These are phyloP conservation scores for Breviolum minutum DNA, from an alignment of 73 alveolate genomes.

Conservation along the genomic window DNA sequence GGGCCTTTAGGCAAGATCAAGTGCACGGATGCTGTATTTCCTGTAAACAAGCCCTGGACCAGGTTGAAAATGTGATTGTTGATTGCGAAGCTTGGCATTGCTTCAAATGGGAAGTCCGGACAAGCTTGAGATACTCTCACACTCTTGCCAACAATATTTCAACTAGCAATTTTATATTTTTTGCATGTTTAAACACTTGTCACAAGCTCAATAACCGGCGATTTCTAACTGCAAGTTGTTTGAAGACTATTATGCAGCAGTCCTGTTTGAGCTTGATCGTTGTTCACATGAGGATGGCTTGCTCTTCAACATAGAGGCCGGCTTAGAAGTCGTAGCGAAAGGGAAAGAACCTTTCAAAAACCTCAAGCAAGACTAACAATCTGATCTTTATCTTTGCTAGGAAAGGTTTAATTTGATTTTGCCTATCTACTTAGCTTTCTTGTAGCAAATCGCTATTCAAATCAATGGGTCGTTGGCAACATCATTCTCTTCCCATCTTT, in stretches of 20 bases:
- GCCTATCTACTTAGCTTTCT: not conserved
- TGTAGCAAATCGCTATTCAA: not conserved
- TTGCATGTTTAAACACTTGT: not conserved
- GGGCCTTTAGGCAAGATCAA: not conserved
- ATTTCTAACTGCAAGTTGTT: not conserved
- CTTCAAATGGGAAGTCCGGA: not conserved
- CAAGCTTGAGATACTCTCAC: too few relatives aligned
- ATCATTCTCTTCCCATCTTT: not conserved
- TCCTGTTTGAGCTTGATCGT: not conserved
- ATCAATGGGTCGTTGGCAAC: not conserved
- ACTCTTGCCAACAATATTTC: not conserved
- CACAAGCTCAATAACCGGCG: not conserved
- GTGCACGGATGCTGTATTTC: not conserved
- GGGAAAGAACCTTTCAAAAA: not conserved
- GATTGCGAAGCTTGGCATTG: conserved; percentile 6
- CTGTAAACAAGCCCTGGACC: not conserved
- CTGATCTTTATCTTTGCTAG: not conserved
- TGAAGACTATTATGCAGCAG: not conserved
- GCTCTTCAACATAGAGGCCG: not conserved
- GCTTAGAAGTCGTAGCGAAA: not conserved
- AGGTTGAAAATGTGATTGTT: conserved; percentile 22
- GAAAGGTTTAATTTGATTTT: not conserved
- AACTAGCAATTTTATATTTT: not conserved
- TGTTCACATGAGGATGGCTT: not conserved
- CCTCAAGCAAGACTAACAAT: not conserved